These are phyloP conservation scores for Torulaspora franciscae DNA, from an alignment of 805 yeast genomes.

Conservation along the genomic window DNA sequence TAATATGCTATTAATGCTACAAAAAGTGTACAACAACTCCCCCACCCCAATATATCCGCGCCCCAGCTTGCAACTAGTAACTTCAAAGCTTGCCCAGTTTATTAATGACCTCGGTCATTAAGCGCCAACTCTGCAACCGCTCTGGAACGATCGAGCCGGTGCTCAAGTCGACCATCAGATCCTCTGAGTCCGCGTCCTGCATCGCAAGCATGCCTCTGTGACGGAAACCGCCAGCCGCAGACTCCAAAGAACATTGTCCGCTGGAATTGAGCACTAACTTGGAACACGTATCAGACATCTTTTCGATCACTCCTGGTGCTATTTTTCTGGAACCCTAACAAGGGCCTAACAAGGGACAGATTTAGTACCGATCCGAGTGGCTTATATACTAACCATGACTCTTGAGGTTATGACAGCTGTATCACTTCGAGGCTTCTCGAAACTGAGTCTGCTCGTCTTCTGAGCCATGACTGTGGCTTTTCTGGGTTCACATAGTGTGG, in stretches of 20 bases:
- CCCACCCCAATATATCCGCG: neutral
- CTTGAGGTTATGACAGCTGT: no score
- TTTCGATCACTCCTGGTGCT: neutral
- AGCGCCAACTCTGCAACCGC: constrained; percentile 22
- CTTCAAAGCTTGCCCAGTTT: constrained; percentile 24
- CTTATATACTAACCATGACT: no score
- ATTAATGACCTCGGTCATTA: constrained; percentile 27
- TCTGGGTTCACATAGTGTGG: neutral
- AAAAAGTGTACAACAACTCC: neutral
- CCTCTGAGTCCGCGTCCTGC: constrained; percentile 25
- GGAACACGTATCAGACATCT: constrained; percentile 3
- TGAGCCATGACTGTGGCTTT: neutral
- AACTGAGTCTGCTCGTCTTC: neutral
- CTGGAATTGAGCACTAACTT: constrained; percentile 1
- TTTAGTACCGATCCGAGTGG: no score
- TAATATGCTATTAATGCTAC: neutral
- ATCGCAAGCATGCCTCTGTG: neutral
- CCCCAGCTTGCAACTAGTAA: neutral
- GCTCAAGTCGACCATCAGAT: constrained; percentile 31
- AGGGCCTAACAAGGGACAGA: no score
- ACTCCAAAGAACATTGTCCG: neutral
- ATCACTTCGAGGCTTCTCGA: no score
- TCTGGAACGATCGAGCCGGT: constrained; percentile 31
- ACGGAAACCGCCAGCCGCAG: neutral
- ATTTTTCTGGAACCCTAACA: no score